Conservation (phyloP, 169 alveolate genomes). For the Amoebophrya sp. region DNA sequence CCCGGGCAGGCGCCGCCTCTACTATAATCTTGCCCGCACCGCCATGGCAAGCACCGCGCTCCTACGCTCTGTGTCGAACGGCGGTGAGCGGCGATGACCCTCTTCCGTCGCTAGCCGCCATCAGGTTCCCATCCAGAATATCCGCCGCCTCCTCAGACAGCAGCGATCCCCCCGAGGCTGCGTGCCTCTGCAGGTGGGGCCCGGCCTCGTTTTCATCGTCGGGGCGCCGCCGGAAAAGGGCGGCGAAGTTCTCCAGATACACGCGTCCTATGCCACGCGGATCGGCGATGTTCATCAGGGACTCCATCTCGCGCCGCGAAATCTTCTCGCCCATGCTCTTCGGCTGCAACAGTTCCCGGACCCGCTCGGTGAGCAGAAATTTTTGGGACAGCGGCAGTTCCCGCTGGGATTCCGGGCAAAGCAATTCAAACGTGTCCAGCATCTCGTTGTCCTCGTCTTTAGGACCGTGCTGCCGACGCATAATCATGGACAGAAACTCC, state of each 20-base stretch:
- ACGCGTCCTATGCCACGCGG: not conserved
- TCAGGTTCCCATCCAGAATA: no score
- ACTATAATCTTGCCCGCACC: no score
- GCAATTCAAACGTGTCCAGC: not conserved
- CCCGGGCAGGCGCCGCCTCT: no score
- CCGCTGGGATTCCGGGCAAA: not conserved
- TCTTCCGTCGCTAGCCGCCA: no score
- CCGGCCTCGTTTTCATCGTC: no score
- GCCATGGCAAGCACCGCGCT: no score
- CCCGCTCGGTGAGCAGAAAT: not conserved
- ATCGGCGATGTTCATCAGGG: not conserved
- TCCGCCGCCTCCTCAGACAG: no score
- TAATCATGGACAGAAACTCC: conserved; percentile 14
- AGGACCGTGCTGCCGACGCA: not conserved
- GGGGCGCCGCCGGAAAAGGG: not conserved
- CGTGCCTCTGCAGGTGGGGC: no score
- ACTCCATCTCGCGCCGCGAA: not conserved
- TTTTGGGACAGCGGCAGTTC: not conserved
- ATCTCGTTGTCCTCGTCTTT: not conserved
- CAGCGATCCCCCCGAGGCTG: no score
- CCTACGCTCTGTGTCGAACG: no score
- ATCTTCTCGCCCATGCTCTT: not conserved
- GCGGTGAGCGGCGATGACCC: no score
- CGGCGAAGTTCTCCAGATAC: not conserved
- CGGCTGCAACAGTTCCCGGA: not conserved